These are phyloP conservation scores for Penicillium fimorum DNA, from an alignment of 495 filamentous ascomycete species.

Conservation along the genomic window DNA sequence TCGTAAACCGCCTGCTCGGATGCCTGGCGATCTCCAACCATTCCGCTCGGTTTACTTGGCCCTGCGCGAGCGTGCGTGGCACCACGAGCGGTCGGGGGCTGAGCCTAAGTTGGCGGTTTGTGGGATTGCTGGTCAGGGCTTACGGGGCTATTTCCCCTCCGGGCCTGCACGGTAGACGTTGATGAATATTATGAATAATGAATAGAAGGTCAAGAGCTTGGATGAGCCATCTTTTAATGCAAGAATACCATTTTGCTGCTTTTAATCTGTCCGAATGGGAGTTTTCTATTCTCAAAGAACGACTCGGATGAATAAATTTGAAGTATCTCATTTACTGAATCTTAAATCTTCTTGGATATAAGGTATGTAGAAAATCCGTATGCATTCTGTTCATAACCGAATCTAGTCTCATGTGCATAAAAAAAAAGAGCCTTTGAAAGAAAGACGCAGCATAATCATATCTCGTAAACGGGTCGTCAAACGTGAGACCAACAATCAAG, in stretches of 20 bases:
- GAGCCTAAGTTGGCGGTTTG: conserved; percentile 6
- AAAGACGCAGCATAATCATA: not conserved
- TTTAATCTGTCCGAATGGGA: not conserved
- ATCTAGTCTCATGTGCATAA: not conserved
- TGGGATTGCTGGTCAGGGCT: not conserved
- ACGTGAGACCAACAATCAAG: not conserved
- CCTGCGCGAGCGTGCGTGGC: conserved; percentile 10
- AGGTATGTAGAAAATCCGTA: not conserved
- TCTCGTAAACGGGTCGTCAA: not conserved
- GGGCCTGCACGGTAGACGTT: not conserved
- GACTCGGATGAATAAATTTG: not conserved
- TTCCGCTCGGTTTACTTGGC: conserved; percentile 10
- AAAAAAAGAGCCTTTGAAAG: not conserved
- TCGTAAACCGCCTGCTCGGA: conserved; percentile 3
- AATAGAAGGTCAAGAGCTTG: not conserved
- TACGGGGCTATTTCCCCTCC: conserved; percentile 8
- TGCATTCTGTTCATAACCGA: not conserved
- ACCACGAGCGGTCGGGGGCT: conserved; percentile 1
- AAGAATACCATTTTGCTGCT: not conserved
- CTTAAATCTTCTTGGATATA: not conserved
- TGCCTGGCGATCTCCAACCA: conserved; percentile 8
- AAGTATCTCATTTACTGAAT: not conserved
- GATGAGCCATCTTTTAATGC: not conserved
- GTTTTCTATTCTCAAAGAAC: not conserved
- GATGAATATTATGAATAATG: conserved; percentile 10